phyloP scores from a whole-genome alignment of 2,329 filamentous ascomycete species.

The Fusarium sp. region DNA sequence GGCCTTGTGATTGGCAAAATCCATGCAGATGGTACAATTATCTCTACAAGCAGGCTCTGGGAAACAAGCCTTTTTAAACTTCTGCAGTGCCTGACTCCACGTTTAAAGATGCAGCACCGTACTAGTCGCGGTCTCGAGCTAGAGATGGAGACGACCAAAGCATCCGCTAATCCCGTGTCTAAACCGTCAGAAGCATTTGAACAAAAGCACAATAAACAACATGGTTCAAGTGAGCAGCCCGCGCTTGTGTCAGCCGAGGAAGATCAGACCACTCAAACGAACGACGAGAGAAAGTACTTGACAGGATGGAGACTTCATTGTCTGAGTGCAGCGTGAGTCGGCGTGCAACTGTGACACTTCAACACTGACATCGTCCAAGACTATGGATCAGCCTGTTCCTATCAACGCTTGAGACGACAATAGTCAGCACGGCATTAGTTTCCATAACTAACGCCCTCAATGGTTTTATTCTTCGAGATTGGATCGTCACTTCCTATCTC shows the following conservation, averaged over 20 bases:
- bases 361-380: background rate
- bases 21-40: too few species aligned
- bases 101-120: background rate
- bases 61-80: too few species aligned
- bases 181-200: background rate
- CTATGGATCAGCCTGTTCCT: slow-evolving; percentile 11
- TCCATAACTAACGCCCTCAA: slow-evolving; percentile 14
- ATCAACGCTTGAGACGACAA: slow-evolving; percentile 14
- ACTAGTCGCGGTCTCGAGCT: background rate
- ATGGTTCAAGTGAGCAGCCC: background rate
- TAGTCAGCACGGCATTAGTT: slow-evolving; percentile 17
- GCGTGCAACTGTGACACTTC: fast-evolving
- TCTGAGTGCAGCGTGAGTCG: background rate
- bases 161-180: fast-evolving
- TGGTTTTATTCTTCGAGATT: slow-evolving; percentile 19
- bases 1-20: too few species aligned
- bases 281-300: background rate
- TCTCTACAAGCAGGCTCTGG: too few species aligned
- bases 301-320: slow-evolving; percentile 3
- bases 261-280: fast-evolving
- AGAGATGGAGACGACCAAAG: background rate
- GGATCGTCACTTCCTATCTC: slow-evolving; percentile 20
- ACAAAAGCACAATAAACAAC: background rate
- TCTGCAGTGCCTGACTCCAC: too few species aligned
- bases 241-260: background rate